phyloP scores from a whole-genome alignment of 768 basidiomycete genomes.

The Phaffia tasmanica region DNA sequence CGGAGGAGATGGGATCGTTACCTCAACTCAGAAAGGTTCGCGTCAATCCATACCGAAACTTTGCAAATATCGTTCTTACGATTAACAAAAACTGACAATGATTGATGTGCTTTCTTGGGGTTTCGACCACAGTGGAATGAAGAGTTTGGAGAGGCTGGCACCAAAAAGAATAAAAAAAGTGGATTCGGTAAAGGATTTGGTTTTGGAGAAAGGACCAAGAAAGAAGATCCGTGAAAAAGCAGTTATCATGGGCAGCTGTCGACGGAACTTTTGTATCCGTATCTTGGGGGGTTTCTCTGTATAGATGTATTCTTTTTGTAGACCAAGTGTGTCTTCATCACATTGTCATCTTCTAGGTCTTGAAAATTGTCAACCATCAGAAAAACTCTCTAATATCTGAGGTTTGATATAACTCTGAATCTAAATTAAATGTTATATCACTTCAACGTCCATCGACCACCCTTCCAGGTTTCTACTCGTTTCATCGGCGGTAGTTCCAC shows the following conservation, averaged over 20 bases:
- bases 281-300: no score
- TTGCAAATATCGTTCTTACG: neutral
- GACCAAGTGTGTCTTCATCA: no score
- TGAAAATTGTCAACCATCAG: no score
- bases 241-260: no score
- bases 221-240: no score
- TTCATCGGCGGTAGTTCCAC: slow-evolving; percentile 19
- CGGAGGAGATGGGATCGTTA: slow-evolving; percentile 45
- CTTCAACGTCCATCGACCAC: slow-evolving; percentile 17
- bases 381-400: no score
- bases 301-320: no score
- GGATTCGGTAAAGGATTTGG: slow-evolving; percentile 87
- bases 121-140: slow-evolving; percentile 62
- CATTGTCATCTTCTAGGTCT: no score
- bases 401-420: no score
- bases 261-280: no score
- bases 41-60: neutral
- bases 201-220: slow-evolving; percentile 41
- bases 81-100: neutral
- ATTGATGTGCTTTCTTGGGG: slow-evolving; percentile 40
- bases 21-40: slow-evolving; percentile 38
- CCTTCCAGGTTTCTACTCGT: slow-evolving; percentile 20
- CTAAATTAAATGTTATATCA: no score
- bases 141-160: slow-evolving; percentile 81
- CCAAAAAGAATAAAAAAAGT: slow-evolving; percentile 52